These are phyloP conservation scores for Celoporthe dispersa DNA, from an alignment of 2,329 filamentous ascomycete species.

Conservation along the genomic window DNA sequence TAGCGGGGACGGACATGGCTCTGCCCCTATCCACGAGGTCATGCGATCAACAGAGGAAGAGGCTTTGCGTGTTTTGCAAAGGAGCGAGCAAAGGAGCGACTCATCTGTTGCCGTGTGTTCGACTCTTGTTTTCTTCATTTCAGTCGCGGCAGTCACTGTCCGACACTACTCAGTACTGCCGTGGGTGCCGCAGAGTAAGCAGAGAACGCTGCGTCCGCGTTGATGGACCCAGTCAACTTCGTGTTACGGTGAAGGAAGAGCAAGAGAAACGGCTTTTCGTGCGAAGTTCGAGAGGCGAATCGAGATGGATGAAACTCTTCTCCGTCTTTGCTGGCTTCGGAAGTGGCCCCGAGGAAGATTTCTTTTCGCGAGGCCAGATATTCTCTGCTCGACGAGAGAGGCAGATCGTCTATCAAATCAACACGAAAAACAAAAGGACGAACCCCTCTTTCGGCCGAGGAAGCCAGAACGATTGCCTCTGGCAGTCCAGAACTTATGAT, in stretches of 20 bases:
- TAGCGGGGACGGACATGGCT: neutral
- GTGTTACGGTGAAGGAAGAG: neutral
- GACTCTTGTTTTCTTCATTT: slow-evolving; percentile 6
- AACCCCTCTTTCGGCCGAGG: neutral
- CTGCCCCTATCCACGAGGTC: slow-evolving; percentile 12
- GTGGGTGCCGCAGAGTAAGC: slow-evolving; percentile 1
- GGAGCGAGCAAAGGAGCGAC: slow-evolving; percentile 1
- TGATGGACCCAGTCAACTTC: slow-evolving; percentile 7
- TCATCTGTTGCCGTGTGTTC: slow-evolving; percentile 2
- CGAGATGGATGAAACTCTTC: slow-evolving; percentile 12
- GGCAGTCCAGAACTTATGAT: slow-evolving; percentile 15
- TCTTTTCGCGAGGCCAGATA: neutral
- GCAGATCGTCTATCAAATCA: slow-evolving; percentile 4
- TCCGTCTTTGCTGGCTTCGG: slow-evolving; percentile 21
- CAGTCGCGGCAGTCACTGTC: neutral
- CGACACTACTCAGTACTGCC: neutral
- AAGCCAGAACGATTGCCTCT: slow-evolving; percentile 11
- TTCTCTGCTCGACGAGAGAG: neutral
- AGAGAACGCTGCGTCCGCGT: neutral
- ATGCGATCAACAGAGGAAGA: slow-evolving; percentile 2
- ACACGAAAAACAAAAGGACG: neutral
- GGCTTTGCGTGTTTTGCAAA: neutral
- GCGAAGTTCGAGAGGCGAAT: slow-evolving; percentile 4
- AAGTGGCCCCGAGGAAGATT: slow-evolving; percentile 7
- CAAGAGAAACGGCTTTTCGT: slow-evolving; percentile 17